Evolutionary conservation across 2,329 filamentous ascomycete genomes (phyloP).

Genomic region (Raffaelea deltoideospora): DNA sequence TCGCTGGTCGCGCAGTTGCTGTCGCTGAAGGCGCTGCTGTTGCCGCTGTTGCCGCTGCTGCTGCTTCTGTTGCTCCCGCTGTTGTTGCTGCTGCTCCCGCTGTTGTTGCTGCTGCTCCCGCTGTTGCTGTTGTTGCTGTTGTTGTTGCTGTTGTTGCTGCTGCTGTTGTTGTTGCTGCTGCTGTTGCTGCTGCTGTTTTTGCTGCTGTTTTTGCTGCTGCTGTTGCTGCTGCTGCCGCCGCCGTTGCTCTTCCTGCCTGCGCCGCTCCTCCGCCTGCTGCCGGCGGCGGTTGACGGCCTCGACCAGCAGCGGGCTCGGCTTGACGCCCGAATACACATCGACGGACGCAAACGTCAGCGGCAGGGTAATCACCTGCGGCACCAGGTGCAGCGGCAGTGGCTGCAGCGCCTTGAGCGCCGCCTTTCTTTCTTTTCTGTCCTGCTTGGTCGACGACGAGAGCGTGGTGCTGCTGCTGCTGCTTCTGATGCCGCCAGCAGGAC

Average conservation of each 20-base stretch:
- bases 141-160: slow-evolving; percentile 9
- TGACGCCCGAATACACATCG: slow-evolving; percentile 76
- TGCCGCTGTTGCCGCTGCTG: slow-evolving; percentile 4
- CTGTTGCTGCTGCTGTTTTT: not conserved
- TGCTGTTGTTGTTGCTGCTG: no score
- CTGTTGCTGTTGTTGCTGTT: slow-evolving; percentile 12
- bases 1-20: not conserved
- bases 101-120: slow-evolving; percentile 15
- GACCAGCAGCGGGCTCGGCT: slow-evolving; percentile 62
- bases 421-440: slow-evolving; percentile 5
- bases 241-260: not conserved
- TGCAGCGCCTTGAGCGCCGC: slow-evolving; percentile 20
- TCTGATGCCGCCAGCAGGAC: not conserved
- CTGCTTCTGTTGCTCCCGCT: not conserved
- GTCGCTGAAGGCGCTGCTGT: not conserved
- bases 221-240: not conserved
- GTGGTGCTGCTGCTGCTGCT: not conserved
- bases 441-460: not conserved
- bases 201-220: slow-evolving; percentile 2
- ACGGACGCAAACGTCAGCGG: slow-evolving; percentile 62
- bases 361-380: slow-evolving; percentile 59
- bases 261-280: slow-evolving; percentile 8
- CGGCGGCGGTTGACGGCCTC: no score
- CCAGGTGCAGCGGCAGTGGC: slow-evolving; percentile 13
- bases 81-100: not conserved